Evolutionary conservation across 805 yeast species (phyloP).

Genomic region (Barnettozyma sp.): DNA sequence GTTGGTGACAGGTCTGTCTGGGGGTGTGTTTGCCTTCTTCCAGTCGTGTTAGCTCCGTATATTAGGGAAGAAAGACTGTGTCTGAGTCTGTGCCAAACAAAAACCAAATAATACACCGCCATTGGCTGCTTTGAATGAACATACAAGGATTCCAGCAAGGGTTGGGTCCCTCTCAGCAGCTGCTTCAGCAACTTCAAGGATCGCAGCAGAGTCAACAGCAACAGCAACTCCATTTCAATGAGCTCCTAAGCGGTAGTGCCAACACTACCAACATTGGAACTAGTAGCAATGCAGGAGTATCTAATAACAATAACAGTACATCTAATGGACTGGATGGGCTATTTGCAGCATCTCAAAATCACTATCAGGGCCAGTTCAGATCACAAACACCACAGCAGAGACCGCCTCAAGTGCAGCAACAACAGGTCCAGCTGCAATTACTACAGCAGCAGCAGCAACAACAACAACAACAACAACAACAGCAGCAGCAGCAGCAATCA

Average conservation of each 20-base stretch:
- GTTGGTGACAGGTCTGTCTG: no score
- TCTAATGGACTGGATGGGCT: no score
- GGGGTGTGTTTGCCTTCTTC: no score
- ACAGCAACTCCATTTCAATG: slow-evolving; percentile 20
- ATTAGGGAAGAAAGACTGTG: no score
- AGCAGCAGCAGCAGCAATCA: slow-evolving; percentile 14
- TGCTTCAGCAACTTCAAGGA: slow-evolving; percentile 23
- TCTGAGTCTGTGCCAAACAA: not conserved
- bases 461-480: slow-evolving; percentile 25
- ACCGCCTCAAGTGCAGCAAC: slow-evolving; percentile 26
- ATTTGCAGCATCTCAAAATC: no score
- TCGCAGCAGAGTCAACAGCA: slow-evolving; percentile 14
- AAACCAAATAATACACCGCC: not conserved
- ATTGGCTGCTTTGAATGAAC: slow-evolving; percentile 12
- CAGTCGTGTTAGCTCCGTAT: no score
- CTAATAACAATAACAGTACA: no score
- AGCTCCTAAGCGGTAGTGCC: slow-evolving; percentile 16
- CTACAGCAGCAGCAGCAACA: slow-evolving; percentile 28
- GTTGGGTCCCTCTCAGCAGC: slow-evolving; percentile 23
- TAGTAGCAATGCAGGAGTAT: not conserved
- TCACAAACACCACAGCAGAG: slow-evolving; percentile 28
- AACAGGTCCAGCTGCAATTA: slow-evolving; percentile 20
- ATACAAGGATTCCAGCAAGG: slow-evolving; percentile 24
- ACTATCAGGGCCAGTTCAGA: slow-evolving; percentile 35
- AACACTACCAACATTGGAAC: slow-evolving; percentile 5